A percentile compares a stretch with the other conserved stretches of the same genome.
Conservation (phyloP, 2,329 filamentous ascomycete genomes). For the Fusarium mangiferae region DNA sequence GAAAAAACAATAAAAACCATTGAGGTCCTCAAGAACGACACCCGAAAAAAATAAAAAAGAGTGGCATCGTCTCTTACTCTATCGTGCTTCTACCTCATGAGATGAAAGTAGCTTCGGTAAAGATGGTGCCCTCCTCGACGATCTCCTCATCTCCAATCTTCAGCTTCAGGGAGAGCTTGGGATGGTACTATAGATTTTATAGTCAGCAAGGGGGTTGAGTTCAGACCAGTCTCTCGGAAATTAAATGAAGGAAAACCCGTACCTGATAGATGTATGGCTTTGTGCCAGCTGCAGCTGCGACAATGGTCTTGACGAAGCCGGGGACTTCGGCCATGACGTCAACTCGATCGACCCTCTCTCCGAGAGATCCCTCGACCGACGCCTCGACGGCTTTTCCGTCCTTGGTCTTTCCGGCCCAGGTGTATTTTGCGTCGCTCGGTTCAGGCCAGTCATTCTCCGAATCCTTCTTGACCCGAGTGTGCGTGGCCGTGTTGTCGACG, state of each 20-base stretch:
- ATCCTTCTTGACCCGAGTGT: constrained; percentile 77
- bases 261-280: constrained; percentile 99
- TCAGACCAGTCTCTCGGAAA: constrained; percentile 7
- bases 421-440: constrained; percentile 77
- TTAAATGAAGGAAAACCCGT: constrained; percentile 42
- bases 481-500: constrained; percentile 70
- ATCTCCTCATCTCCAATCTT: constrained; percentile 85
- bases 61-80: neutral
- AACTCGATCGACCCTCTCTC: constrained; percentile 76
- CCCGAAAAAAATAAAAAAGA: neutral
- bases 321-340: constrained; percentile 98
- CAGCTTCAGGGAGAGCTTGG: constrained; percentile 79
- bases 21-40: neutral
- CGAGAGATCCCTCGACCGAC: constrained; percentile 74
- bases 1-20: constrained; percentile 12
- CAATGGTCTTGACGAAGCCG: constrained; percentile 93
- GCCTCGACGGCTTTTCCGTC: constrained; percentile 80
- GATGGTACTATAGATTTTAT: constrained; percentile 69
- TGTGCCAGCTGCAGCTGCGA: constrained; percentile 86
- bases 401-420: constrained; percentile 81
- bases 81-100: constrained; percentile 59
- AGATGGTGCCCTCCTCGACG: constrained; percentile 80
- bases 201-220: constrained; percentile 24
- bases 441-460: constrained; percentile 88
- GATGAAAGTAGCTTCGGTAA: constrained; percentile 97